Evolutionary conservation across 768 basidiomycete species (phyloP), one percentile per base, ranked within the genome.

Genomic region (Suillus subalutaceus): DNA sequence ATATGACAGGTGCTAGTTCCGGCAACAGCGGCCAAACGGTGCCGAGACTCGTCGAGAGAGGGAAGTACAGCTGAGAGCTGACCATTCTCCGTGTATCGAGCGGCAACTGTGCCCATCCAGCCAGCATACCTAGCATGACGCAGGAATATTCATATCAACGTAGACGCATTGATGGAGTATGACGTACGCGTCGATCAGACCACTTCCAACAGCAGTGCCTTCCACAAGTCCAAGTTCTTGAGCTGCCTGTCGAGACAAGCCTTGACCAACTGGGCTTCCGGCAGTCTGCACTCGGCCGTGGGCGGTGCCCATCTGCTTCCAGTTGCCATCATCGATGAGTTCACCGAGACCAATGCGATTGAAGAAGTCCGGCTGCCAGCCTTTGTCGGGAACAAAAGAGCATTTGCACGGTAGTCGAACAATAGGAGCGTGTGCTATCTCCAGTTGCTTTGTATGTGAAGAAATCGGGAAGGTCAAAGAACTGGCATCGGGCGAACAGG

Each of bases 401-500:
- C 93, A 98, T 79, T 99, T 99, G 84, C 97, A 99, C 1, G 94
- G 94, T 94, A 58, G 99, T 82, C 1, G 97, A 99, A 78, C 97
- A 99, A 76, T 86, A 89, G 2, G 96, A 97, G 44, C 97, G 89
- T 50, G 81, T 81, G 70, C 88, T 86, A 65, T 79, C 77, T 13
- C 81, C 81, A 0, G 97, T 99, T 9, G 94, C 93, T 60, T 88
- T 90, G 82, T 96, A 99, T 0, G 97, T 98, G 62, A 99, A 84
- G 81, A 89, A 96, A 79, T 98, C 96, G n/a, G 96, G 96, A 18
- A 98, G 86, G 73, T 97, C 96, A 77, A 90, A 92, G 81, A 93
- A 92, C 72, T 93, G 90, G 79, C 90, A 93, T 63, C 81, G 81
- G 26, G 85, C 77, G 79, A 99, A 99, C 15, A 81, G 82, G 16